Conservation (phyloP, 2,329 filamentous ascomycete genomes). For the Botrytis squamosa region DNA sequence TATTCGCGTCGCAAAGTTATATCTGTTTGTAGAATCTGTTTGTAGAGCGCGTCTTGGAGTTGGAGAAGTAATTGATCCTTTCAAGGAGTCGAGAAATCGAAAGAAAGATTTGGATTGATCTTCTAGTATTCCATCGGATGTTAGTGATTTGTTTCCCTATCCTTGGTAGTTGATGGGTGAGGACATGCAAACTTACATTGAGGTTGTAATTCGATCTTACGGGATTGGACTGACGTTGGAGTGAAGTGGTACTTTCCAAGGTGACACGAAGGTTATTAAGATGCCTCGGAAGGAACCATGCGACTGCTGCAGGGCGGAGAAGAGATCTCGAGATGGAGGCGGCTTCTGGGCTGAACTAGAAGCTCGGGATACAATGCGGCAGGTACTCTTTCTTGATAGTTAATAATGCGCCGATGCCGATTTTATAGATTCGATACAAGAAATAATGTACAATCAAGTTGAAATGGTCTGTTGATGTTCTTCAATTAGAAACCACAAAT, state of each 20-base stretch:
- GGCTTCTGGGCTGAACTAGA: conserved; percentile 21
- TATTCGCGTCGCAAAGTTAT: conserved; percentile 1
- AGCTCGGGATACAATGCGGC: conserved; percentile 24
- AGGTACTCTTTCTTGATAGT: conserved; percentile 20
- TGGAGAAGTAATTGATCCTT: neutral
- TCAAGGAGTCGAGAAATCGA: neutral
- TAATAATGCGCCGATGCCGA: conserved; percentile 10
- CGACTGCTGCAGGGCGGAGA: conserved; percentile 17
- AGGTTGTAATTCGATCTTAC: conserved; percentile 2
- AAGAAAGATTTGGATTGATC: neutral
- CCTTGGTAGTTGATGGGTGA: neutral
- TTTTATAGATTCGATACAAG: neutral
- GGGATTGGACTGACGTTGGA: conserved; percentile 14
- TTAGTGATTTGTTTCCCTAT: neutral
- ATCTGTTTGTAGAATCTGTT: neutral
- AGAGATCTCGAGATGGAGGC: conserved; percentile 22
- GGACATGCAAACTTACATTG: conserved; percentile 10
- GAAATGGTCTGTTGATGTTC: conserved; percentile 3
- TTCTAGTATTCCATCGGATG: neutral
- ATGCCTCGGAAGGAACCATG: conserved; percentile 30
- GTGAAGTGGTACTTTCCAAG: conserved; percentile 23
- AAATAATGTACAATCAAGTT: neutral
- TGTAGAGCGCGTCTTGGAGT: neutral
- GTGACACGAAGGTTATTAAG: conserved; percentile 26
- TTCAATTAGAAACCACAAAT: conserved; percentile 11